Base-by-base conservation (phyloP, 345 rosid genomes). In the Gossypium anomalum region DNA sequence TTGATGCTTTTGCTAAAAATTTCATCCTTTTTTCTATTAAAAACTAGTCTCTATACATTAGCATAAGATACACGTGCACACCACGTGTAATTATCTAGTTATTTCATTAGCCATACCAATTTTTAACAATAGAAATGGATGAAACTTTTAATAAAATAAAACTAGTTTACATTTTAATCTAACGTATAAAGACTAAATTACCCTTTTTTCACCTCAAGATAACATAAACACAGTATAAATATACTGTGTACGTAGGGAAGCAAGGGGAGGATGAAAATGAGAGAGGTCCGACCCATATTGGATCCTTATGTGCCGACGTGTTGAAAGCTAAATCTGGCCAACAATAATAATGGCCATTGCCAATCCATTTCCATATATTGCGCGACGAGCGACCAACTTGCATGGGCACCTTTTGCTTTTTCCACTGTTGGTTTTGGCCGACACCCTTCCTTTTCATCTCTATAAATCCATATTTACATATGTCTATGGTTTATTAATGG, bases 271-370 rank as follows among this genome's bases (percentile, higher is more conserved):
- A n/a, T 64, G 68, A 41, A 9, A 41, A n/a, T 8, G 69, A 67
- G 70, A 45, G 53, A 22, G 4, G 69, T n/a, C 23, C 27, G 2
- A 23, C 1, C 63, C 14, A 23, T 58, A 4, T 45, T 20, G 70
- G 70, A 67, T 45, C 55, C 19, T 45, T 67, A 13, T 45, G n/a
- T 45, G 70, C 55, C 55, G 55, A 67, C 55, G 53, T 67, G 55
- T 67, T 4, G 55, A 45, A 20, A 67, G 38, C 11, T 2, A 67
- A 67, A 45, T 44, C 38, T 67, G 34, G 70, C 70, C 29, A 45
- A 44, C 11, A 51, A 4, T 48, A 19, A 34, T 1, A 6, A 22
- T 19, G 53, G 70, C 70, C 38, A 13, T 7, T 11, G n/a, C 29
- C 49, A 63, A 3, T 38, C 48, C 12, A 41, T 9, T 4, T 29